Conservation (phyloP, 495 filamentous ascomycete genomes). For the Sabuloglossum arenarium region DNA sequence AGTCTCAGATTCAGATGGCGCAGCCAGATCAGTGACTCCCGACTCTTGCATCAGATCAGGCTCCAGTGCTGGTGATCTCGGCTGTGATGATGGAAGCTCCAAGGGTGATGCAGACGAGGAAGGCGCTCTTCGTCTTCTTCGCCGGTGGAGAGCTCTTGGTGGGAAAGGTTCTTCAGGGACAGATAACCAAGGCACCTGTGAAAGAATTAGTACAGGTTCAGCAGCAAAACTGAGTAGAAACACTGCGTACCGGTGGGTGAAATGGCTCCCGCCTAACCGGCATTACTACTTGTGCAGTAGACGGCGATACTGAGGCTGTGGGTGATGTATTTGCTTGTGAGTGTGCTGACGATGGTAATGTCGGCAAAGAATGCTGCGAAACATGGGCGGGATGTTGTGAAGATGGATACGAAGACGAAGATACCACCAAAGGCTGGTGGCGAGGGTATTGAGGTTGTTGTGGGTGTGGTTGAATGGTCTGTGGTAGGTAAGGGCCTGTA, state of each 20-base stretch:
- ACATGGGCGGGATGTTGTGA: conserved; percentile 22
- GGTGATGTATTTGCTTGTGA: not conserved
- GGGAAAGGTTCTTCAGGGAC: conserved; percentile 47
- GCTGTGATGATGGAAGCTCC: conserved; percentile 28
- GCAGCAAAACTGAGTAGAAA: not conserved
- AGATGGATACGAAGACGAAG: conserved; percentile 24
- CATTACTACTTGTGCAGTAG: not conserved
- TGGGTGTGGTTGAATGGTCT: conserved; percentile 12
- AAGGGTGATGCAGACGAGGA: conserved; percentile 19
- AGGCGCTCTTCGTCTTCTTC: conserved; percentile 21
- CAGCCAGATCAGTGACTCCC: not conserved
- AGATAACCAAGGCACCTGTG: conserved; percentile 67
- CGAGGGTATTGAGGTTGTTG: conserved; percentile 15
- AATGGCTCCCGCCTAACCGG: not conserved
- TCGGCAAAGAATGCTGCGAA: conserved; percentile 9
- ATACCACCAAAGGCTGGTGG: conserved; percentile 26
- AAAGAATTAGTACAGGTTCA: not conserved
- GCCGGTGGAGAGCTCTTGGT: conserved; percentile 20
- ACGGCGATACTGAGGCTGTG: not conserved
- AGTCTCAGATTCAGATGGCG: conserved; percentile 37
- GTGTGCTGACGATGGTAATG: not conserved
- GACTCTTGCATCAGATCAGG: not conserved
- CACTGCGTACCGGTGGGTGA: not conserved
- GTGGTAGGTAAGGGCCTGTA: not conserved
- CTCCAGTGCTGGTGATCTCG: not conserved